Percentiles rank a stretch among this genome's conserved stretches.
Evolutionary conservation across 2,329 filamentous ascomycete species (phyloP).

Genomic region (Calonectria fujianensis): DNA sequence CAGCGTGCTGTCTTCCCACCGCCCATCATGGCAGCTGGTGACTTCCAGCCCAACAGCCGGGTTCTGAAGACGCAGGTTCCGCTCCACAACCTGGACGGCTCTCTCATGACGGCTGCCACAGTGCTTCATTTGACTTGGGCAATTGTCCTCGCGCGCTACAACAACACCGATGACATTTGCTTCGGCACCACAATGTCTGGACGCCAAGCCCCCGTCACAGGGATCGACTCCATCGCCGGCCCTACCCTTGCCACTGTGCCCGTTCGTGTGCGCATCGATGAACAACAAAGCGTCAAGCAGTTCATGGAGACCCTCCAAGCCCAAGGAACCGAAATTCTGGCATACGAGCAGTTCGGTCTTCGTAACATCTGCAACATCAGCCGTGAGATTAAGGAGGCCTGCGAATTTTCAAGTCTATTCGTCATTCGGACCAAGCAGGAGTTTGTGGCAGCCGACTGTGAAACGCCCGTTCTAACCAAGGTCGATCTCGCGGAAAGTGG

Average conservation of each 20-base stretch:
- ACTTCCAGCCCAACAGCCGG: constrained; percentile 67
- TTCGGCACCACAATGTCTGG: constrained; percentile 67
- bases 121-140: constrained; percentile 66
- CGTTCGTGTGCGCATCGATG: constrained; percentile 53
- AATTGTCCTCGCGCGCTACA: constrained; percentile 70
- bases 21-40: constrained; percentile 65
- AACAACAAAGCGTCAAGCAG: constrained; percentile 53
- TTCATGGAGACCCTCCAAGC: constrained; percentile 61
- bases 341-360: constrained; percentile 42
- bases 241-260: constrained; percentile 59
- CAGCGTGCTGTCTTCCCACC: constrained; percentile 62
- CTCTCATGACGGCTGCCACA: constrained; percentile 31
- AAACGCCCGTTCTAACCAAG: background rate
- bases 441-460: background rate
- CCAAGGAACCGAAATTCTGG: constrained; percentile 36
- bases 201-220: constrained; percentile 52
- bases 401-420: constrained; percentile 33
- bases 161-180: constrained; percentile 60
- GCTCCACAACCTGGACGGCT: background rate
- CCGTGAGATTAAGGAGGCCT: constrained; percentile 8
- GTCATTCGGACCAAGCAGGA: constrained; percentile 35
- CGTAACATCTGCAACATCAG: constrained; percentile 45
- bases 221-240: constrained; percentile 46
- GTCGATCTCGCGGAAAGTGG: background rate
- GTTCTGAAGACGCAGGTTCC: constrained; percentile 33